phyloP scores from a whole-genome alignment of 805 yeast species.

The Debaryomyces maramus region DNA sequence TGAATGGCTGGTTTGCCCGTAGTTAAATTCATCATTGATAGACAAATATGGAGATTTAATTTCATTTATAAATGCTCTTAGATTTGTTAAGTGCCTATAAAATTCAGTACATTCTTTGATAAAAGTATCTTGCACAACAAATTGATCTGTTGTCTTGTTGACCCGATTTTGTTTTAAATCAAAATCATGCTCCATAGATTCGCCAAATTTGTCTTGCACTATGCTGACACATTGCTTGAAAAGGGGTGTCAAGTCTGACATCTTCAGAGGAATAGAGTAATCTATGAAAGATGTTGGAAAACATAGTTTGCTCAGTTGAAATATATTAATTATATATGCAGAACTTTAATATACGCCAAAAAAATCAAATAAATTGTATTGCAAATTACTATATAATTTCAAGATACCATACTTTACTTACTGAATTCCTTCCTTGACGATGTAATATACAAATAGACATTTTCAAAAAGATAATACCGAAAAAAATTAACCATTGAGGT shows the following conservation, averaged over 20 bases:
- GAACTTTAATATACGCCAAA: too few relatives aligned
- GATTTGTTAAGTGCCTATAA: constrained; percentile 28
- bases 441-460: too few relatives aligned
- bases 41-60: constrained; percentile 28
- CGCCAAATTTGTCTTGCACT: constrained; percentile 34
- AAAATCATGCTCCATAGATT: constrained; percentile 6
- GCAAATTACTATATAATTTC: too few relatives aligned
- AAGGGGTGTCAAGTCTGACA: constrained; percentile 51
- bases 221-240: constrained; percentile 49
- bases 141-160: constrained; percentile 6
- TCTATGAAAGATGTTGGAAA: too few relatives aligned
- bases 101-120: constrained; percentile 39
- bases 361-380: too few relatives aligned
- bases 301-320: too few relatives aligned
- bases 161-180: constrained; percentile 9
- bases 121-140: constrained; percentile 37
- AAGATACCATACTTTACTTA: too few relatives aligned
- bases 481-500: constrained; percentile 25
- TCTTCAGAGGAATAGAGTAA: too few relatives aligned
- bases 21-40: constrained; percentile 18
- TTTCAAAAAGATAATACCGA: too few relatives aligned
- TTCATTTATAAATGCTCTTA: constrained; percentile 31
- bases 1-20: constrained; percentile 6
- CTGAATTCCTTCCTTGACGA: too few relatives aligned
- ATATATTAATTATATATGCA: too few relatives aligned